phyloP scores from a whole-genome alignment of 257 asterid species.

The Eustoma russellianum region DNA sequence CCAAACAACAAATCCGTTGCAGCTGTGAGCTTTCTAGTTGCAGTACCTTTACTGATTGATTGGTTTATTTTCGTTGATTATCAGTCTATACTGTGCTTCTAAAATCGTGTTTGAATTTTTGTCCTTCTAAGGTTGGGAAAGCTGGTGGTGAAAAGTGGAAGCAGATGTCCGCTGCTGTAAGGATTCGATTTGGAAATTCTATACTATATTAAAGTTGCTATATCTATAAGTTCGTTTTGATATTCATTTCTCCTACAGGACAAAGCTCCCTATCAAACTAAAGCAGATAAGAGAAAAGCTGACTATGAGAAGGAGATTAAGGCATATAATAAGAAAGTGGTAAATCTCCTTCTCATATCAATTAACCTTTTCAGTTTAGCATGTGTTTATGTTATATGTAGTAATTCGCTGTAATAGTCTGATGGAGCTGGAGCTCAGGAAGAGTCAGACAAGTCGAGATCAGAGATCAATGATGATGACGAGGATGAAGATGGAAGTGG shows the following conservation, averaged over 20 bases:
- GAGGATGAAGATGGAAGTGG: constrained; percentile 25
- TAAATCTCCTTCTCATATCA: constrained; percentile 3
- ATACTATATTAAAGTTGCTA: not conserved
- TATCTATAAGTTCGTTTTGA: not conserved
- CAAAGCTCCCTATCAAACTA: constrained; percentile 62
- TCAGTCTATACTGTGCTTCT: not conserved
- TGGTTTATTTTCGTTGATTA: too few relatives aligned
- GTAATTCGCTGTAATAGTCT: not conserved
- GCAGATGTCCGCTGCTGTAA: constrained; percentile 53
- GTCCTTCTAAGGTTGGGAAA: constrained; percentile 54
- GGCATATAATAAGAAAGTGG: constrained; percentile 62
- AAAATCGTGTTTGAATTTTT: not conserved
- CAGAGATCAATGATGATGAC: constrained; percentile 24
- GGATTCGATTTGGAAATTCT: constrained; percentile 2
- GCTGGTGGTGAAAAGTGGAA: constrained; percentile 96
- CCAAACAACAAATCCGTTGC: constrained; percentile 84
- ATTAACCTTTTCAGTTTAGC: too few relatives aligned
- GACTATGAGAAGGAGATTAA: constrained; percentile 55
- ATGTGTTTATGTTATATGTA: too few relatives aligned
- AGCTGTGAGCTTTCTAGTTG: constrained; percentile 35
- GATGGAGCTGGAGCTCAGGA: constrained; percentile 18
- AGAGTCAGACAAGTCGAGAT: constrained; percentile 25
- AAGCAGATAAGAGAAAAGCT: constrained; percentile 67
- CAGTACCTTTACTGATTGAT: constrained; percentile 2
- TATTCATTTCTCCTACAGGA: constrained; percentile 27